Conservation (phyloP, 805 yeast species). For the Wickerhamiella qilinensis region DNA sequence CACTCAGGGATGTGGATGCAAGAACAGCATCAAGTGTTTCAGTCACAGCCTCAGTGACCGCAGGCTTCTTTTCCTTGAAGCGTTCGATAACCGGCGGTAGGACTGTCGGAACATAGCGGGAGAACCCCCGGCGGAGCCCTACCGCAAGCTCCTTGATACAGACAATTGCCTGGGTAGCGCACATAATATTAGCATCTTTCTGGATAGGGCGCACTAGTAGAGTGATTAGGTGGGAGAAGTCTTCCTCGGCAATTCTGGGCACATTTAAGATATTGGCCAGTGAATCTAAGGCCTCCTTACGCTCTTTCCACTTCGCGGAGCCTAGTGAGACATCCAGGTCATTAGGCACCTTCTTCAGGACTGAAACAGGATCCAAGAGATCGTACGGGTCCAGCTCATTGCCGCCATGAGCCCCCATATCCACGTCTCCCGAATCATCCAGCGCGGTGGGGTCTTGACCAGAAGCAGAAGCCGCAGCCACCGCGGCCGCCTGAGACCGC, state of each 20-base stretch:
- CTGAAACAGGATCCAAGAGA: constrained; percentile 50
- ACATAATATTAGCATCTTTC: constrained; percentile 80
- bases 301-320: constrained; percentile 76
- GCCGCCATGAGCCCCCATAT: too few species aligned
- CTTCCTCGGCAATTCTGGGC: constrained; percentile 40
- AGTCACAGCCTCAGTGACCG: constrained; percentile 57
- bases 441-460: too few species aligned
- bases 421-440: too few species aligned
- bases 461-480: not conserved
- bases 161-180: constrained; percentile 63
- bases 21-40: constrained; percentile 52
- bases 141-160: constrained; percentile 43
- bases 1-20: constrained; percentile 31
- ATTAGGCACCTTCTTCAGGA: constrained; percentile 47
- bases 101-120: constrained; percentile 35
- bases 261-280: constrained; percentile 23
- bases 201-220: constrained; percentile 46
- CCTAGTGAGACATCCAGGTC: constrained; percentile 39
- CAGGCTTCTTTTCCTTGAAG: constrained; percentile 71
- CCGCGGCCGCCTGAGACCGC: constrained; percentile 2
- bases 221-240: constrained; percentile 49
- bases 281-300: constrained; percentile 72
- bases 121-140: constrained; percentile 42
- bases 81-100: constrained; percentile 58
- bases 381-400: constrained; percentile 51